phyloP scores from a whole-genome alignment of 805 yeast genomes.

The Metschnikowia drakensbergensis region DNA sequence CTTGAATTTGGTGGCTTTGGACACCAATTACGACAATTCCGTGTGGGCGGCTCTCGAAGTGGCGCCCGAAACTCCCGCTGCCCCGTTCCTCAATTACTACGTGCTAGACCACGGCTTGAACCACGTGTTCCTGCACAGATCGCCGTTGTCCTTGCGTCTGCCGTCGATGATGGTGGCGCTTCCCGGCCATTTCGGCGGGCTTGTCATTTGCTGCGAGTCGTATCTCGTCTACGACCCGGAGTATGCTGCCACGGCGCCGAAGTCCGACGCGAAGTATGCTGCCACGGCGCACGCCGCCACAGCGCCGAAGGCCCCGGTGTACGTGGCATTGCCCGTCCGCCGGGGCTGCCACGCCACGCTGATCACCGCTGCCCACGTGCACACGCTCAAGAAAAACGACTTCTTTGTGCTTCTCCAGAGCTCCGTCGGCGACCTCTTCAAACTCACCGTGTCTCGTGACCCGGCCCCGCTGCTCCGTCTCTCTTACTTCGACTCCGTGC shows the following conservation, averaged over 20 bases:
- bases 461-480: conserved; percentile 36
- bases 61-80: conserved; percentile 10
- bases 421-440: conserved; percentile 70
- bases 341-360: conserved; percentile 17
- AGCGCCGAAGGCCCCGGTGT: conserved; percentile 5
- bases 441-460: conserved; percentile 48
- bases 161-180: conserved; percentile 58
- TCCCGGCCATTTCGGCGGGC: conserved; percentile 72
- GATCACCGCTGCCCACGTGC: conserved; percentile 59
- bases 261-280: conserved; percentile 17
- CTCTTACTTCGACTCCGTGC: conserved; percentile 74
- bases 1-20: conserved; percentile 54
- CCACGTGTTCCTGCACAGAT: conserved; percentile 52
- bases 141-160: conserved; percentile 20
- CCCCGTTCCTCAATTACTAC: conserved; percentile 52
- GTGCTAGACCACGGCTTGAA: conserved; percentile 85
- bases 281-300: conserved; percentile 7
- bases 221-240: conserved; percentile 48
- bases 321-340: conserved; percentile 57
- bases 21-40: conserved; percentile 80
- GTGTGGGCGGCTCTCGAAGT: conserved; percentile 76
- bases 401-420: conserved; percentile 73
- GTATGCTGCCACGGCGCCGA: conserved; percentile 18
- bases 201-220: conserved; percentile 59
- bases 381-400: conserved; percentile 52